These are phyloP conservation scores for Keithomyces neogunnii DNA, from an alignment of 2,329 filamentous ascomycete species.

Conservation along the genomic window DNA sequence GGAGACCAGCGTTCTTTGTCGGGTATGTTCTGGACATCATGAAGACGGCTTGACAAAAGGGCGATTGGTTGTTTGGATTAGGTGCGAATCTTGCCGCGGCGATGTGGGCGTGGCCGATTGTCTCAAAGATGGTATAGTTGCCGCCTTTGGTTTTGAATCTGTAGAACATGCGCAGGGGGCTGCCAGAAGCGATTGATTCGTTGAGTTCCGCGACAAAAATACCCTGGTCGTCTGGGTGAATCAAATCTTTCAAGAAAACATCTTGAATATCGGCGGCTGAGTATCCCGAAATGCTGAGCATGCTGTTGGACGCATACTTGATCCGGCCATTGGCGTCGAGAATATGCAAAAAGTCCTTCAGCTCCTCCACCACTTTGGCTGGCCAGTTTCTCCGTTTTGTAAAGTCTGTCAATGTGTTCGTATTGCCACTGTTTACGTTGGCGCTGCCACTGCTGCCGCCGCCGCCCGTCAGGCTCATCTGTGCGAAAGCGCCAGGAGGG, in stretches of 20 bases:
- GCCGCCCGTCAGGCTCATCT: conserved; percentile 20
- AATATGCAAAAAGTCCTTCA: conserved; percentile 83
- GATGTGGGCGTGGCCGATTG: conserved; percentile 87
- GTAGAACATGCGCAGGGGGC: conserved; percentile 75
- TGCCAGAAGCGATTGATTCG: conserved; percentile 77
- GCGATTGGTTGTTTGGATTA: conserved; percentile 54
- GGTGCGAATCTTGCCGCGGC: conserved; percentile 57
- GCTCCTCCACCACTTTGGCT: conserved; percentile 78
- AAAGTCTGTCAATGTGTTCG: conserved; percentile 46
- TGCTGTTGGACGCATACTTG: conserved; percentile 76
- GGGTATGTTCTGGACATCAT: conserved; percentile 89
- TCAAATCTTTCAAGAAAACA: conserved; percentile 68
- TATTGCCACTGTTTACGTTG: conserved; percentile 3
- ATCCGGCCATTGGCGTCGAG: conserved; percentile 78
- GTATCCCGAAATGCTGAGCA: conserved; percentile 68
- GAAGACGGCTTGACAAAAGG: conserved; percentile 82
- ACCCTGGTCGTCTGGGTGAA: conserved; percentile 77
- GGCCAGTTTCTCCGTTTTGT: conserved; percentile 68
- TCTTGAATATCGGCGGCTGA: conserved; percentile 61
- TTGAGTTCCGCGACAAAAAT: conserved; percentile 84
- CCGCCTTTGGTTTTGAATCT: conserved; percentile 69
- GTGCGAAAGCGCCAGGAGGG: conserved; percentile 29
- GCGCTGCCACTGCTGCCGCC: background rate
- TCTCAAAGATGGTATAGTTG: conserved; percentile 73
- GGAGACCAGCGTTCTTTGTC: conserved; percentile 72